A percentile compares a stretch with the other conserved stretches of the same genome.
phyloP scores from a whole-genome alignment of 1,284 basidiomycete species.

The Trichosporon sp. region DNA sequence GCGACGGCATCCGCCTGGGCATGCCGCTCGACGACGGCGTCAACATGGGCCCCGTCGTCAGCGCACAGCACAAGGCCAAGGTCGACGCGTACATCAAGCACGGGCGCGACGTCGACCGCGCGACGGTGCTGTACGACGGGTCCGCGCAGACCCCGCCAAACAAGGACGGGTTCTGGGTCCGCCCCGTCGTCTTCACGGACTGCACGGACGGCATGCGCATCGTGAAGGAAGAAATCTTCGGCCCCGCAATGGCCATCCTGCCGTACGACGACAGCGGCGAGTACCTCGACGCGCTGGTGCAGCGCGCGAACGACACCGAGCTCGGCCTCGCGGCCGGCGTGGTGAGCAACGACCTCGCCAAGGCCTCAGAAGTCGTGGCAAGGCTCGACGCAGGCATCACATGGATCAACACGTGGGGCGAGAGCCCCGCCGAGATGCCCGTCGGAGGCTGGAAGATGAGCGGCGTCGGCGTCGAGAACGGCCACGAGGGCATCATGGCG shows the following conservation, averaged over 20 bases:
- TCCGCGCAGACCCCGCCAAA: not conserved
- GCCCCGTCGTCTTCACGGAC: conserved; percentile 45
- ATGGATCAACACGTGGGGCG: conserved; percentile 24
- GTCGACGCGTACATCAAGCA: conserved; percentile 16
- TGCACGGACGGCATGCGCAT: conserved; percentile 38
- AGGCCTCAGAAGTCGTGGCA: conserved; percentile 76
- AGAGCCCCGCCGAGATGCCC: conserved; percentile 22
- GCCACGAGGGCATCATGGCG: conserved; percentile 20
- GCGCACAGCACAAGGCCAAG: conserved; percentile 15
- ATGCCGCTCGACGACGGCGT: conserved; percentile 16
- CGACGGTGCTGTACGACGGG: conserved; percentile 22
- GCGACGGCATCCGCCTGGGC: conserved; percentile 20
- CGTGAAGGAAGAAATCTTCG: conserved; percentile 51
- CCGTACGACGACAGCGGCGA: conserved; percentile 44
- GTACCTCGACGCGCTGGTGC: conserved; percentile 50
- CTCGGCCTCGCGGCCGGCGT: conserved; percentile 86
- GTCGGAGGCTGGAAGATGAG: conserved; percentile 24
- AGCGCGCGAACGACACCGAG: conserved; percentile 72
- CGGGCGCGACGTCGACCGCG: conserved; percentile 16
- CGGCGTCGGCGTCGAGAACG: conserved; percentile 21
- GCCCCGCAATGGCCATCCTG: conserved; percentile 50
- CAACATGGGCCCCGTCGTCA: conserved; percentile 21
- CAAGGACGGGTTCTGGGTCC: conserved; percentile 29
- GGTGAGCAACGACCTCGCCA: conserved; percentile 76
- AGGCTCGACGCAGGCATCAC: conserved; percentile 79